Evolutionary conservation across 768 basidiomycete genomes (phyloP).

Genomic region (Rhizopogon roseolus): DNA sequence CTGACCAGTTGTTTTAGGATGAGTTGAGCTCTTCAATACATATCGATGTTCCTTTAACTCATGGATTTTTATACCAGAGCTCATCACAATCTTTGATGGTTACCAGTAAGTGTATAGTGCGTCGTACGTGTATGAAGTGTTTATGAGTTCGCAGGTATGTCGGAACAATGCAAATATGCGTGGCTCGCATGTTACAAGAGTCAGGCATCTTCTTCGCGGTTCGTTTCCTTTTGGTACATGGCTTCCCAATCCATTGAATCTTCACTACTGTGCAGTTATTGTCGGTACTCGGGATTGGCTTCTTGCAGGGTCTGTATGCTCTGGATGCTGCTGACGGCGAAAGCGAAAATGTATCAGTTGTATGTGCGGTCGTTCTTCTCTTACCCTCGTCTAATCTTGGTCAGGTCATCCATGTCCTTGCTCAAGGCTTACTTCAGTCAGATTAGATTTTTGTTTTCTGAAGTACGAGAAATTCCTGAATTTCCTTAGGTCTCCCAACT

Average conservation of each 20-base stretch:
- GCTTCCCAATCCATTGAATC: no score
- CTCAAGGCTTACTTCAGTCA: slow-evolving; percentile 82
- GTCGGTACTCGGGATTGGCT: slow-evolving; percentile 79
- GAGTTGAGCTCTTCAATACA: slow-evolving; percentile 47
- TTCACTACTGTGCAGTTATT: slow-evolving; percentile 47
- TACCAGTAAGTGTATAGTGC: slow-evolving; percentile 49
- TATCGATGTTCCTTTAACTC: background rate
- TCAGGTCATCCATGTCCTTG: slow-evolving; percentile 64
- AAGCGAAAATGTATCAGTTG: slow-evolving; percentile 45
- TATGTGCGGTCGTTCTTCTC: slow-evolving; percentile 23
- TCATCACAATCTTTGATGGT: slow-evolving; percentile 78
- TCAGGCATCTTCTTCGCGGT: slow-evolving; percentile 91
- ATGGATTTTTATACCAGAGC: slow-evolving; percentile 37
- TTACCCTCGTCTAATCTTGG: background rate
- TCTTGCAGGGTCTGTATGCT: slow-evolving; percentile 83
- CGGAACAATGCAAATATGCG: slow-evolving; percentile 92
- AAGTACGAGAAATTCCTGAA: background rate
- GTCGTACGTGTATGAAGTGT: background rate
- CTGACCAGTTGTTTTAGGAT: slow-evolving; percentile 47
- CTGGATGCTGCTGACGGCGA: slow-evolving; percentile 87
- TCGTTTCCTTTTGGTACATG: slow-evolving; percentile 13
- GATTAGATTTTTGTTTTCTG: slow-evolving; percentile 15
- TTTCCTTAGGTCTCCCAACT: slow-evolving; percentile 57
- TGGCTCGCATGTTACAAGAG: slow-evolving; percentile 89
- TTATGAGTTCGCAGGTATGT: slow-evolving; percentile 51